Evolutionary conservation across 352 stramenopile genomes (phyloP).

Genomic region (Peronospora belbahrii): DNA sequence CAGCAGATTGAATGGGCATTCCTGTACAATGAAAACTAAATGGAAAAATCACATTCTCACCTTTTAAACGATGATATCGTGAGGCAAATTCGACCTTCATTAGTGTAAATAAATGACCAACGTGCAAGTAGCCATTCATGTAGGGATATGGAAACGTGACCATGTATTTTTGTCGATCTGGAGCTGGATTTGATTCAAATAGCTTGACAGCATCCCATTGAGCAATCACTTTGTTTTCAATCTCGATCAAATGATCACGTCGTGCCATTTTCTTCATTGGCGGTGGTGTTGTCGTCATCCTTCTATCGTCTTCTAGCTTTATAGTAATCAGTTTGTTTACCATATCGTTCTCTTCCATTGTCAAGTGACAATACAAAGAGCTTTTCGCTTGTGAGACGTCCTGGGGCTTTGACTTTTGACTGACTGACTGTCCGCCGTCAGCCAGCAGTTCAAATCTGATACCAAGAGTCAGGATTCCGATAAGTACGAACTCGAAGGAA

Average conservation of each 20-base stretch:
- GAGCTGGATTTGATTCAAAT: conserved; percentile 85
- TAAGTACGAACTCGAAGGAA: too few species aligned
- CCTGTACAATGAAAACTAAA: conserved; percentile 99
- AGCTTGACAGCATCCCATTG: conserved; percentile 85
- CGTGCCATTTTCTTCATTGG: conserved; percentile 75
- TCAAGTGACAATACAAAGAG: too few species aligned
- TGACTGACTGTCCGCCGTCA: too few species aligned
- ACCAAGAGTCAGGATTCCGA: too few species aligned
- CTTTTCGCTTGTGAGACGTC: too few species aligned
- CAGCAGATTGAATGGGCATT: conserved; percentile 99
- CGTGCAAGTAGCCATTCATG: conserved; percentile 99
- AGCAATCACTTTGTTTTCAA: conserved; percentile 88
- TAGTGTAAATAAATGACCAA: conserved; percentile 96
- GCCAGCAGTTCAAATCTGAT: too few species aligned
- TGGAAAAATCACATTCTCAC: conserved; percentile 98
- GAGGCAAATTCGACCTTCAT: conserved; percentile 96
- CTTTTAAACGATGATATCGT: conserved; percentile 93
- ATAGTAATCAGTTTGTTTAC: too few species aligned
- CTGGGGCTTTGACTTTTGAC: too few species aligned
- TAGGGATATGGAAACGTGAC: conserved; percentile 99
- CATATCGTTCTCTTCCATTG: too few species aligned
- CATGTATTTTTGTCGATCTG: conserved; percentile 93
- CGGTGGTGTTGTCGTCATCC: conserved; percentile 24
- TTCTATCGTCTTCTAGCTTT: too few species aligned
- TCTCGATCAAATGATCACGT: conserved; percentile 86